Evolutionary conservation across 768 basidiomycete species (phyloP), one percentile per base, ranked within the genome.

Genomic region (Rhizopogon vulgaris): DNA sequence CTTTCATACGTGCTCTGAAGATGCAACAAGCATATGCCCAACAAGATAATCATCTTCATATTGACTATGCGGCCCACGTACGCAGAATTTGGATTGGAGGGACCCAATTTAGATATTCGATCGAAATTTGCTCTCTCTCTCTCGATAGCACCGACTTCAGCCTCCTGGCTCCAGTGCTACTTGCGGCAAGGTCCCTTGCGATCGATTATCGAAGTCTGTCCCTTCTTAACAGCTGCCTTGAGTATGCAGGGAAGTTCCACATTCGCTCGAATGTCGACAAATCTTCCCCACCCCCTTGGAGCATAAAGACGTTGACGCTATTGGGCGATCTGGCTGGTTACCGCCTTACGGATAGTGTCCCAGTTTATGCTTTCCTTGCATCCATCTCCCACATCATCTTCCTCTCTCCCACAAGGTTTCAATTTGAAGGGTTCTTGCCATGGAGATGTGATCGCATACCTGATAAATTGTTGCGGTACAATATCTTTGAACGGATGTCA

Each of bases 361-460:
- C 9, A 30, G 3, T 30, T 10, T 38, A 58, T 2, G 56, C 58
- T 5, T 73, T 72, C 55, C 61, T 76, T 4, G 53, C 58, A 14
- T 62, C 63, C 18, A 55, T 76, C 32, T 71, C 72, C 2, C 72
- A 71, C 52, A 60, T 76, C 10, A 65, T 66, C 7, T 52, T 75
- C 36, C 68, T 49, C 50, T 34, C 24, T 34, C 10, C 6, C 28
- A 30, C 28, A 30, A 30, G 28, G 8, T 10, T 30, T 10, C 28
- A 9, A 30, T 30, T 30, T 8, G 10, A 30, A 2, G 10, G 3
- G 8, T 8, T 8, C 7, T 10, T 30, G 28, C 28, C 28, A 30
- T 10, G 7, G 28, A 30, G 22, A 30, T 30, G 8, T 30, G 28
- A 7, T 9, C 8, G 28, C 28, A 30, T 30, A 10, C 28, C 28